Evolutionary conservation across 2,329 filamentous ascomycete species (phyloP).

Genomic region (Calcarisporium arbuscula): DNA sequence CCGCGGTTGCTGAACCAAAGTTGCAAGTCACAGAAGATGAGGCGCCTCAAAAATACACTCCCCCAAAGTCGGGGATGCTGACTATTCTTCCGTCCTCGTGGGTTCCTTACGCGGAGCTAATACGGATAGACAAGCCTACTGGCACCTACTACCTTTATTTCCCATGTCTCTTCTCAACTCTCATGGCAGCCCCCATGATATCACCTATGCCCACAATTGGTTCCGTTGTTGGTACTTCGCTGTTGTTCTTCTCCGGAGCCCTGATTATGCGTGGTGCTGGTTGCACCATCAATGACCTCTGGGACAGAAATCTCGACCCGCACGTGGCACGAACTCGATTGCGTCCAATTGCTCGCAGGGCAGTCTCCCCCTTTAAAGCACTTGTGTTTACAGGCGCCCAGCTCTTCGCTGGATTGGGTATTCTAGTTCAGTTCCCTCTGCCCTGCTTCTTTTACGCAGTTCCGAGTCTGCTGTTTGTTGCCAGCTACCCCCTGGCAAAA

Average conservation of each 20-base stretch:
- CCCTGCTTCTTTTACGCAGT: constrained; percentile 71
- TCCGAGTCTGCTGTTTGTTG: constrained; percentile 68
- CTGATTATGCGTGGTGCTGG: constrained; percentile 83
- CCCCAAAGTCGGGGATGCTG: constrained; percentile 66
- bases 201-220: constrained; percentile 53
- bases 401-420: constrained; percentile 63
- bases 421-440: constrained; percentile 70
- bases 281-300: constrained; percentile 85
- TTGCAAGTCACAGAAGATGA: constrained; percentile 2
- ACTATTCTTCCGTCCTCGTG: constrained; percentile 61
- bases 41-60: constrained; percentile 42
- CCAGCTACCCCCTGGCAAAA: constrained; percentile 76
- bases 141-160: constrained; percentile 84
- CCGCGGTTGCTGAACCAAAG: constrained; percentile 11
- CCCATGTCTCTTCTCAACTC: constrained; percentile 77
- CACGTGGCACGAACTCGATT: constrained; percentile 70
- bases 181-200: constrained; percentile 68
- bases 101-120: constrained; percentile 76
- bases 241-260: constrained; percentile 69
- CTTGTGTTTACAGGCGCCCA: constrained; percentile 70
- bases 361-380: constrained; percentile 65
- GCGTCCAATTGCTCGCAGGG: constrained; percentile 74
- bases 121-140: constrained; percentile 73
- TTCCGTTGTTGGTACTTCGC: constrained; percentile 56
- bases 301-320: constrained; percentile 82